Base-by-base conservation (phyloP, 116 monocot genomes). In the Cymodocea nodosa region DNA sequence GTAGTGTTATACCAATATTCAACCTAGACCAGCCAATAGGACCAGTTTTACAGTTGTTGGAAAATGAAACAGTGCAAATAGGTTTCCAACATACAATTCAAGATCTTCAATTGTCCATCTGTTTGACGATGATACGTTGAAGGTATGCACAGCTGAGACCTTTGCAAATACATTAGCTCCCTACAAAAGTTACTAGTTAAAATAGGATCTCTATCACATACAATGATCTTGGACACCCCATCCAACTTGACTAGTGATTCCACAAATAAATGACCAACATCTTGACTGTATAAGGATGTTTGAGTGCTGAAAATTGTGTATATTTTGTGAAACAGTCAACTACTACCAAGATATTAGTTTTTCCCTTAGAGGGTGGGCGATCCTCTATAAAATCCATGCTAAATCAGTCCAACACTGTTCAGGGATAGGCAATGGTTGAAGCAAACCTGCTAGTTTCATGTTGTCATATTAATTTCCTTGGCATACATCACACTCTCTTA, bases 1-100 rank as follows among this genome's bases (percentile, higher is more conserved):
- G 6, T 20, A 0, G 54, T 56, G 8, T 73, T 73, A 48, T 63
- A 73, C 35, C 63, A 69, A 15, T 1, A 78, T 17, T 73, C 64
- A 0, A 63, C 54, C 67, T n/a, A 67, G 0, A 14, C 9, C 0
- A 67, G 14, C 30, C 19, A 51, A 14, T 65, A 13, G 2, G 0
- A 8, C 67, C 67, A 67, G 0, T 15, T 16, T 1, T 35, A 0
- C 15, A 13, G 35, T 14, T 67, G 34, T 0, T 67, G 35, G 18
- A 9, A 18, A 9, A 15, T 5, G 1, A 55, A 52, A 9, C 34
- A 35, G 0, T 35, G 23, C 0, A 67, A 7, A 15, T 67, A 67
- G 1, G 16, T 18, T 30, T 55, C 35, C 0, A 67, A 0, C 0
- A 5, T 6, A 1, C 8, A 8, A 10, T 67, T 67, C 6, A 67